Evolutionary conservation across 768 basidiomycete genomes (phyloP), one percentile per base, ranked within the genome.

Genomic region (Obba rivulosa): DNA sequence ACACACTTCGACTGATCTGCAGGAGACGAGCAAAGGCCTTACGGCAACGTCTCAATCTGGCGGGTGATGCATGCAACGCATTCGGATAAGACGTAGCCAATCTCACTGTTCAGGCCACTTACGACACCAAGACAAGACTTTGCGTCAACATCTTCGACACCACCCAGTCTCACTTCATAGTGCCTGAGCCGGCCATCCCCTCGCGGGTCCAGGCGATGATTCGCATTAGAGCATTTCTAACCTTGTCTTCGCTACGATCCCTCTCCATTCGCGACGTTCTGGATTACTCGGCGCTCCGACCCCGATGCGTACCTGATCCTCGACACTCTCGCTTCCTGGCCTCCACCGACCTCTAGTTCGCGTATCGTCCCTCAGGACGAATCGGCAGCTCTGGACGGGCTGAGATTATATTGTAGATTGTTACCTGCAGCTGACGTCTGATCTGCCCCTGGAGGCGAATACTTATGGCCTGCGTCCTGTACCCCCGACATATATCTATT

Each of bases 381-480:
- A 41, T 73, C 70, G 3, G 81, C 81, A 0, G 74, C 76, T 2
- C 68, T 88, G 17, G 72, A 81, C 47, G 80, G 75, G 0, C 85
- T 87, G 48, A 80, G 0, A 68, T 91, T 11, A 76, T 91, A 13
- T 90, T 90, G 87, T 89, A 56, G 80, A 90, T 52, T 83, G 84
- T 57, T 90, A 88, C 60, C 72, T 91, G 20, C 85, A 89, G 74
- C 53, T 91, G 18, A 68, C 85, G 1, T 85, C 85, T 4, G 75
- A 81, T 0, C 68, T 91, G 1, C 85, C 87, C 0, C 60, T 74
- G 7, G 70, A 74, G 31, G 75, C 87, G 3, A 89, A 90, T 55
- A 75, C 91, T 40, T 90, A 89, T 53, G 89, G 89, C 3, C 65
- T 91, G n/a, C n/a, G n/a, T n/a, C n/a, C n/a, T n/a, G n/a, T n/a